phyloP scores from a whole-genome alignment of 2,329 filamentous ascomycete genomes.

The Fusarium annulatum region DNA sequence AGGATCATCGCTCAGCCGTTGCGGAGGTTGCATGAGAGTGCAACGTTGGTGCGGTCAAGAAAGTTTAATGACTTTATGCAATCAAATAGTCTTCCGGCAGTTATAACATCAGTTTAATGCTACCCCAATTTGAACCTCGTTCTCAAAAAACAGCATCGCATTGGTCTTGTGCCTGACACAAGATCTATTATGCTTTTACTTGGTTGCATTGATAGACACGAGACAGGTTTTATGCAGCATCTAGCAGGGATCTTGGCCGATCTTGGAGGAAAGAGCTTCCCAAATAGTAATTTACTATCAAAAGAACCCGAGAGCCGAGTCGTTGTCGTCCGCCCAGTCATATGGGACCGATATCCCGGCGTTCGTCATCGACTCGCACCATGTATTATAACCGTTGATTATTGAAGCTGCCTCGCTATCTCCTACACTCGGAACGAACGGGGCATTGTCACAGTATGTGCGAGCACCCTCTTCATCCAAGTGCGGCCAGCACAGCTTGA shows the following conservation, averaged over 20 bases:
- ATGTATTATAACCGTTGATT: constrained; percentile 31
- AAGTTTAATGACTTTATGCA: background rate
- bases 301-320: constrained; percentile 21
- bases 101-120: background rate
- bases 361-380: constrained; percentile 35
- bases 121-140: background rate
- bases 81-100: background rate
- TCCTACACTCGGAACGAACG: constrained; percentile 15
- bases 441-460: constrained; percentile 9
- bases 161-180: background rate
- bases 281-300: background rate
- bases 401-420: constrained; percentile 34
- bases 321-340: constrained; percentile 31
- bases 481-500: constrained; percentile 36
- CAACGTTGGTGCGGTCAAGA: background rate
- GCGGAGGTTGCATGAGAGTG: background rate
- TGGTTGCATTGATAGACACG: background rate
- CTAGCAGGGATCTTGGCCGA: background rate
- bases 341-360: constrained; percentile 19
- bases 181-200: background rate
- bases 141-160: background rate
- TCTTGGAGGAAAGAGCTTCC: background rate
- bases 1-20: background rate
- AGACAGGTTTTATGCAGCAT: background rate
- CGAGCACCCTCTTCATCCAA: constrained; percentile 18